phyloP scores from a whole-genome alignment of 495 filamentous ascomycete species.

The Cercophora sp. region DNA sequence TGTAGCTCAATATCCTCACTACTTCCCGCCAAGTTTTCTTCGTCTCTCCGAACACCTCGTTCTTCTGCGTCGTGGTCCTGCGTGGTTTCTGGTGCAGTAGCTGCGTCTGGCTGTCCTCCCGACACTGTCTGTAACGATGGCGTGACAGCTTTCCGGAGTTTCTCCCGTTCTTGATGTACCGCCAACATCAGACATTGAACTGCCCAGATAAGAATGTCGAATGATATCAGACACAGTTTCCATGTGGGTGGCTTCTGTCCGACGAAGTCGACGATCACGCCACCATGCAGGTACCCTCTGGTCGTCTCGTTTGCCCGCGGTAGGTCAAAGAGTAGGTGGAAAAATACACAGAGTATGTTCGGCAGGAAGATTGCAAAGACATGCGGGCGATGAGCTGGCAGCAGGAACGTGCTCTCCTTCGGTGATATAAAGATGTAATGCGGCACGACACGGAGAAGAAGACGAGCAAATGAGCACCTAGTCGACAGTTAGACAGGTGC shows the following conservation, averaged over 20 bases:
- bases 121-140: constrained; percentile 25
- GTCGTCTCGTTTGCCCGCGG: constrained; percentile 70
- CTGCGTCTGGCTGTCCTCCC: constrained; percentile 1
- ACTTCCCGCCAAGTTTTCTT: constrained; percentile 31
- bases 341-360: constrained; percentile 67
- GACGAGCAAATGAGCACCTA: constrained; percentile 74
- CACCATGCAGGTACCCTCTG: constrained; percentile 79
- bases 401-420: constrained; percentile 54
- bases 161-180: constrained; percentile 65
- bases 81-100: constrained; percentile 15
- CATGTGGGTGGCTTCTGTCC: constrained; percentile 74
- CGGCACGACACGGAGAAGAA: constrained; percentile 64
- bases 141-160: constrained; percentile 40
- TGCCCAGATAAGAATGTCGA: constrained; percentile 62
- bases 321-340: constrained; percentile 60
- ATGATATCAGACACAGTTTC: constrained; percentile 55
- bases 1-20: constrained; percentile 48
- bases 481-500: not conserved
- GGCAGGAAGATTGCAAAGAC: constrained; percentile 65
- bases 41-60: constrained; percentile 61
- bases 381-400: constrained; percentile 65
- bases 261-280: constrained; percentile 79
- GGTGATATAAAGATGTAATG: constrained; percentile 78
- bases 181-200: constrained; percentile 73
- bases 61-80: constrained; percentile 83